Percentiles rank a stretch among this genome's conserved stretches.
Conservation (phyloP, 805 yeast species). For the Myxozyma monticola region DNA sequence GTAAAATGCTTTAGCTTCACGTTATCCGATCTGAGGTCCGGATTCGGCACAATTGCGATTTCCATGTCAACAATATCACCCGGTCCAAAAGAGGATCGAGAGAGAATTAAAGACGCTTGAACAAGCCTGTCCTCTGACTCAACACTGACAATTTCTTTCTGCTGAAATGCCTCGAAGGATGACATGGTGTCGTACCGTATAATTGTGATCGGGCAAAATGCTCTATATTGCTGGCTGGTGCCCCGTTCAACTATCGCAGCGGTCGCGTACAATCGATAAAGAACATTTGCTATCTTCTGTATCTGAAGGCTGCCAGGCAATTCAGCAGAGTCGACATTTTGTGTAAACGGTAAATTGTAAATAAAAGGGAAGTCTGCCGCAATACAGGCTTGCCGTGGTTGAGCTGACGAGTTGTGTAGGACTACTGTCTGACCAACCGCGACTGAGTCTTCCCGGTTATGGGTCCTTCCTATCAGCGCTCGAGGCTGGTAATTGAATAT, state of each 20-base stretch:
- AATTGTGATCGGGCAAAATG: conserved; percentile 38
- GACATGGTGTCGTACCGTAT: conserved; percentile 43
- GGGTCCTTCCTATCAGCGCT: conserved; percentile 39
- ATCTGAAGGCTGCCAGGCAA: conserved; percentile 40
- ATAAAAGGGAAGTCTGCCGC: no score
- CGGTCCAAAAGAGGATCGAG: conserved; percentile 44
- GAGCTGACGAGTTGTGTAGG: no score
- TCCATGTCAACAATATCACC: conserved; percentile 39
- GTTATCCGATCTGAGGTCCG: conserved; percentile 42
- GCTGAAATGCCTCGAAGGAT: conserved; percentile 41
- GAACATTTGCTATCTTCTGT: conserved; percentile 29
- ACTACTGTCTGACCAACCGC: no score
- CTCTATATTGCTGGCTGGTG: no score
- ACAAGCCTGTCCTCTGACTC: conserved; percentile 42
- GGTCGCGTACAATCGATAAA: conserved; percentile 40
- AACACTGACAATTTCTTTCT: conserved; percentile 34
- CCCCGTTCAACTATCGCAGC: conserved; percentile 24
- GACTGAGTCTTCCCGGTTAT: conserved; percentile 31
- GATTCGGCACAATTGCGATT: conserved; percentile 40
- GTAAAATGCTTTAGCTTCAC: conserved; percentile 41
- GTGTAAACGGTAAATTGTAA: no score
- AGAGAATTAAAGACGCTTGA: conserved; percentile 38
- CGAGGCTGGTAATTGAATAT: no score
- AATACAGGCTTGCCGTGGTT: no score
- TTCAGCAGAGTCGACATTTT: no score